Conservation (phyloP, 306 rosid genomes). For the Mucuna pruriens region DNA sequence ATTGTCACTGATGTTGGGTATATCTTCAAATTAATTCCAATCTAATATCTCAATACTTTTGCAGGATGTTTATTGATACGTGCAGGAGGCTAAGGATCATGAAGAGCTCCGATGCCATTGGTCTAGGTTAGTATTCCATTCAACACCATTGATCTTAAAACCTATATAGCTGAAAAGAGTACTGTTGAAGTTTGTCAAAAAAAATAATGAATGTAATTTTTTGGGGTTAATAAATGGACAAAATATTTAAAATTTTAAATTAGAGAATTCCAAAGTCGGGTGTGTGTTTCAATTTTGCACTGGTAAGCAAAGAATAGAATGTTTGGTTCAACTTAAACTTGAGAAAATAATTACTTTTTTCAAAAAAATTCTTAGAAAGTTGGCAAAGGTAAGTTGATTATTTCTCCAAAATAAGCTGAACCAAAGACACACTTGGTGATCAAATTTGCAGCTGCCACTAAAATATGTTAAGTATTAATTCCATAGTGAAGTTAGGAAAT, state of each 20-base stretch:
- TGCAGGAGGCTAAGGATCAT: conserved; percentile 92
- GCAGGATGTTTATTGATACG: conserved; percentile 86
- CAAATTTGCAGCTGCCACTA: not conserved
- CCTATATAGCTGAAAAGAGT: not conserved
- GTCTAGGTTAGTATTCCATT: conserved; percentile 65
- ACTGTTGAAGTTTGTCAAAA: not conserved
- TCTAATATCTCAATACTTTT: conserved; percentile 34
- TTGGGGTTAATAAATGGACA: not conserved
- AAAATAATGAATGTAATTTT: not conserved
- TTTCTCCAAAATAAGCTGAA: not conserved
- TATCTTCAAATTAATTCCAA: conserved; percentile 13
- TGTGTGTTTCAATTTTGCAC: not conserved
- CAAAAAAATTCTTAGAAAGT: too few species aligned
- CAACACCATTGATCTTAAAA: conserved; percentile 2
- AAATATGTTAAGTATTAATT: not conserved
- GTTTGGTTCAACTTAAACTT: not conserved
- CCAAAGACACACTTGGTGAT: not conserved
- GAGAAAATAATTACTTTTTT: not conserved
- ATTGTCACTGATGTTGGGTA: not conserved
- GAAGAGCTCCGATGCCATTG: conserved; percentile 95
- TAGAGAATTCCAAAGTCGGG: not conserved
- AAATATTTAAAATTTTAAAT: not conserved
- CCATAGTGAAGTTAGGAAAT: not conserved
- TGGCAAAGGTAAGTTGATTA: not conserved
- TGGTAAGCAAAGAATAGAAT: not conserved